Evolutionary conservation across 1,139 yeast species (phyloP).

Genomic region (Lodderomyces pseudojiufengensis): DNA sequence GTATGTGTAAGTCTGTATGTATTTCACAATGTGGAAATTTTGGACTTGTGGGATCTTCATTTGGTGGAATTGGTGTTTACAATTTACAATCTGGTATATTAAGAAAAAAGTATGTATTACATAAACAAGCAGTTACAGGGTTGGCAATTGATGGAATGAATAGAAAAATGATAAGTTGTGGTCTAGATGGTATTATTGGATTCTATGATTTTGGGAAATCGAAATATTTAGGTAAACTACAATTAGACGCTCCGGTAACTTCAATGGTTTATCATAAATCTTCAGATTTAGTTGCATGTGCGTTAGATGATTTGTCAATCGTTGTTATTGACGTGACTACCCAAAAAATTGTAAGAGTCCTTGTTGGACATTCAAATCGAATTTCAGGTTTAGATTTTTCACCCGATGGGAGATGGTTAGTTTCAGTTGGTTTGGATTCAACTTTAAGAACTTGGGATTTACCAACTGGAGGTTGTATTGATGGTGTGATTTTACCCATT

Average conservation of each 20-base stretch:
- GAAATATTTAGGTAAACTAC: constrained; percentile 62
- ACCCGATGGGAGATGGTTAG: constrained; percentile 95
- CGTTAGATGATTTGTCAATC: constrained; percentile 82
- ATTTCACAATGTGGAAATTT: constrained; percentile 95
- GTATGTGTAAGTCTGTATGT: constrained; percentile 75
- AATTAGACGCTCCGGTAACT: constrained; percentile 75
- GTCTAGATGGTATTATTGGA: constrained; percentile 86
- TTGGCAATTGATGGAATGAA: constrained; percentile 88
- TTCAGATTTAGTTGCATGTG: constrained; percentile 81
- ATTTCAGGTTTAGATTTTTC: constrained; percentile 88
- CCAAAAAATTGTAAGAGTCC: constrained; percentile 76
- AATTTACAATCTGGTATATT: constrained; percentile 87
- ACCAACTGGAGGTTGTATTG: constrained; percentile 96
- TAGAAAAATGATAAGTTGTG: constrained; percentile 77
- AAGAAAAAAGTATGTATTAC: constrained; percentile 65
- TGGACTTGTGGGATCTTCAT: constrained; percentile 86
- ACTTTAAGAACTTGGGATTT: constrained; percentile 96
- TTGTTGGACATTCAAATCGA: constrained; percentile 88
- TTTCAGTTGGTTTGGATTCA: constrained; percentile 78
- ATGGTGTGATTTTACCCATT: constrained; percentile 74
- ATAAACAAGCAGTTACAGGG: constrained; percentile 82
- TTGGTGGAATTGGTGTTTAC: constrained; percentile 84
- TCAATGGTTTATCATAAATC: constrained; percentile 71
- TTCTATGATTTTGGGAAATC: constrained; percentile 82
- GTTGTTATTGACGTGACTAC: constrained; percentile 81